phyloP scores from a whole-genome alignment of 805 yeast genomes.

The Wickerhamiella occidentalis region DNA sequence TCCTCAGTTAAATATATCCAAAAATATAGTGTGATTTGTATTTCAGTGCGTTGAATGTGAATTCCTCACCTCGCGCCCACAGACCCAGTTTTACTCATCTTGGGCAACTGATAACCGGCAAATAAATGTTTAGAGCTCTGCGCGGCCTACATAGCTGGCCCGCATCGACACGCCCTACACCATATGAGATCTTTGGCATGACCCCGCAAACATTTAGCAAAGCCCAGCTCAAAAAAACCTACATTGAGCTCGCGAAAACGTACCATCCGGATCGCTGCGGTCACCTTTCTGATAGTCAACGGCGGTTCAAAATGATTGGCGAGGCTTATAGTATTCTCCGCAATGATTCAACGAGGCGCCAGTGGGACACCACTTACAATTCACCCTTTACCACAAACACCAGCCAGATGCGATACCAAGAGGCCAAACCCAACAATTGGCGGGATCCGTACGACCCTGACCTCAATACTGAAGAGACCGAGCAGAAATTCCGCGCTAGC shows the following conservation, averaged over 20 bases:
- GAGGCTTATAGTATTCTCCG: conserved; percentile 49
- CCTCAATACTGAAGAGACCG: conserved; percentile 20
- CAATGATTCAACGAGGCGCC: conserved; percentile 33
- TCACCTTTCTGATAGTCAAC: conserved; percentile 12
- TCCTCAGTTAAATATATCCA: too few relatives aligned
- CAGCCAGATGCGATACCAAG: background rate
- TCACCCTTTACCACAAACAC: conserved; percentile 1
- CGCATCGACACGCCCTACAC: conserved; percentile 40
- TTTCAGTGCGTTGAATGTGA: too few relatives aligned
- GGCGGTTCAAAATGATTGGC: conserved; percentile 41
- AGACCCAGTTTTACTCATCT: background rate
- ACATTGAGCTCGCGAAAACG: conserved; percentile 51
- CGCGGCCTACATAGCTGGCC: conserved; percentile 41
- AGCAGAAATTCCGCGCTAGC: conserved; percentile 30
- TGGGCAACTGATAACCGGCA: background rate
- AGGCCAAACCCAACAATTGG: background rate
- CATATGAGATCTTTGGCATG: conserved; percentile 55
- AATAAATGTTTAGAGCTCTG: background rate
- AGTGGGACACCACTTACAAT: conserved; percentile 21
- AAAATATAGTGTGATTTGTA: too few relatives aligned
- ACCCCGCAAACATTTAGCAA: conserved; percentile 29
- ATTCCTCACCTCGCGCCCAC: background rate
- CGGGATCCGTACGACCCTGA: conserved; percentile 8
- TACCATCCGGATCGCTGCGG: conserved; percentile 62
- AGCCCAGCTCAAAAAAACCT: conserved; percentile 36